These are phyloP conservation scores for Scheffersomyces illinoinensis DNA, from an alignment of 1,139 yeast genomes.

Conservation along the genomic window DNA sequence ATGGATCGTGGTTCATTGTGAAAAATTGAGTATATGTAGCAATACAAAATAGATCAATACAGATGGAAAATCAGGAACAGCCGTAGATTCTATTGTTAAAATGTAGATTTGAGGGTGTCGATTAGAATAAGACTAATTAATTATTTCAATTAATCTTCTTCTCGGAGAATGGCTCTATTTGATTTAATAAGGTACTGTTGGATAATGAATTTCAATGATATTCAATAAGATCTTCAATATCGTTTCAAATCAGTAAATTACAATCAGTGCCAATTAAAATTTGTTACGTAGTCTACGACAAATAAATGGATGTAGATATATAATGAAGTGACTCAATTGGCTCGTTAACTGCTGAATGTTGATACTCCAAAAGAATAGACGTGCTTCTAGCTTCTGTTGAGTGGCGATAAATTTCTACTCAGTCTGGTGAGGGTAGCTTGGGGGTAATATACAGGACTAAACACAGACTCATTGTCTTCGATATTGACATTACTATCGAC, in stretches of 20 bases:
- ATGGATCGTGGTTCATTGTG: constrained; percentile 92
- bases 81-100: not conserved
- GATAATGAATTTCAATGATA: not conserved
- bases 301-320: not conserved
- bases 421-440: not conserved
- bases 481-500: not conserved
- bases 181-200: not conserved
- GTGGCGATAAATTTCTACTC: not conserved
- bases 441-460: not conserved
- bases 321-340: not conserved
- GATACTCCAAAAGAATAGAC: not conserved
- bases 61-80: not conserved
- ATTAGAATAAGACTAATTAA: not conserved
- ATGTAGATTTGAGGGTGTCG: not conserved
- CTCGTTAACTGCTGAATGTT: not conserved
- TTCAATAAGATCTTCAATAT: not conserved
- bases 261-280: too few species aligned
- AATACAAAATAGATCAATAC: not conserved
- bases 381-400: not conserved
- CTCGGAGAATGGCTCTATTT: not conserved
- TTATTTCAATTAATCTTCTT: not conserved
- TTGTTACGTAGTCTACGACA: not conserved
- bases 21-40: not conserved
- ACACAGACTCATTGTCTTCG: not conserved
- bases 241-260: too few species aligned